Percentiles rank a stretch among this genome's conserved stretches.
These are phyloP conservation scores for Eragrostis nindensis DNA, from an alignment of 176 grass and related monocot genomes.

Conservation along the genomic window DNA sequence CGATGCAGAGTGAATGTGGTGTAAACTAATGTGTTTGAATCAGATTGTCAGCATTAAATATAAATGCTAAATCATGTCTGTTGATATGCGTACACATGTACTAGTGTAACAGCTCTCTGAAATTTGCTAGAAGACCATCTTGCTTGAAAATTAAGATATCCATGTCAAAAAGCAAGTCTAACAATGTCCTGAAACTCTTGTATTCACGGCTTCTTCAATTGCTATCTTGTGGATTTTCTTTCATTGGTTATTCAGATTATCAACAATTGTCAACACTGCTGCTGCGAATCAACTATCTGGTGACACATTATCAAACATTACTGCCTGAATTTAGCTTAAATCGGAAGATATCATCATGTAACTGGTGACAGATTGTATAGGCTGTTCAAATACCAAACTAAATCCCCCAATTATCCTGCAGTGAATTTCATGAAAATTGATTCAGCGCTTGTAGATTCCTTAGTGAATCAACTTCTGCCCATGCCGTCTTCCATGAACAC, in stretches of 20 bases:
- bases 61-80: neutral
- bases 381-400: neutral
- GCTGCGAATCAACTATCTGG: no score
- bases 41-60: neutral
- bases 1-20: conserved; percentile 8
- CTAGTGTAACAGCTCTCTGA: neutral
- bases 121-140: neutral
- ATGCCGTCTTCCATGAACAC: neutral
- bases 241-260: neutral
- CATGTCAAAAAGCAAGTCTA: neutral
- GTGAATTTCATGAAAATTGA: neutral
- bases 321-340: neutral
- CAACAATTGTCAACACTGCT: neutral
- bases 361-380: neutral
- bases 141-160: neutral
- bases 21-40: neutral
- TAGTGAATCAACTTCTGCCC: neutral
- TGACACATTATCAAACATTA: no score
- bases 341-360: neutral
- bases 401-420: neutral
- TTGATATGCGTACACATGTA: neutral
- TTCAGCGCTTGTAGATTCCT: neutral
- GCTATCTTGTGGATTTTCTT: no score
- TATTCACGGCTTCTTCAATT: neutral
- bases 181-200: neutral